A percentile compares a stretch with the other conserved stretches of the same genome.
Conservation (phyloP, 352 stramenopile species). For the Chrysophaeum taylorii region DNA sequence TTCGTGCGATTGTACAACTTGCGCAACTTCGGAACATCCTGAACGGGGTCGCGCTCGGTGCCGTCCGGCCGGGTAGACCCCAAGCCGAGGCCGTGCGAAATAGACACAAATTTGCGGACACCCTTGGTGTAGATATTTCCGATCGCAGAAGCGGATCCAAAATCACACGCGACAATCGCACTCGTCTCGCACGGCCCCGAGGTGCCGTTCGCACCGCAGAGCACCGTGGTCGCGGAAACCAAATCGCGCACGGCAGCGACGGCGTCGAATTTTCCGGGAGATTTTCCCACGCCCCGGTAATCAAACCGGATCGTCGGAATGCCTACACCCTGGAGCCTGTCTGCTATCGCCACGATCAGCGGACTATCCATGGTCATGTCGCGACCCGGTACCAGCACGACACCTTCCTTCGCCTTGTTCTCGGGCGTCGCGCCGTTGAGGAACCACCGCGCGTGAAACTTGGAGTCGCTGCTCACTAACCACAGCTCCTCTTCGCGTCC, state of each 20-base stretch:
- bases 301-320: conserved; percentile 1
- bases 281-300: background rate
- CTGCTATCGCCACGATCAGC: background rate
- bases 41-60: background rate
- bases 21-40: background rate
- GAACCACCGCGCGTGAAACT: background rate
- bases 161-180: background rate
- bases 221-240: background rate
- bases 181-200: background rate
- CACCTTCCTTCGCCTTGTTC: background rate
- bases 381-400: background rate
- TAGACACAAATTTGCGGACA: background rate
- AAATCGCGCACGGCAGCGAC: background rate
- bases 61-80: background rate
- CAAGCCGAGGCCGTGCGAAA: background rate
- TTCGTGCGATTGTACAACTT: background rate
- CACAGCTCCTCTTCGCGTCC: background rate
- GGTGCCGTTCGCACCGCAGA: background rate
- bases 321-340: background rate
- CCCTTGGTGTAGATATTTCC: background rate
- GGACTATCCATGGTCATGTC: background rate
- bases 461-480: background rate
- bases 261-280: background rate
- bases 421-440: background rate
- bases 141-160: background rate